Percentiles rank a stretch among this genome's conserved stretches.
These are phyloP conservation scores for Naganishia sp. DNA, from an alignment of 1,284 basidiomycete species.

Conservation along the genomic window DNA sequence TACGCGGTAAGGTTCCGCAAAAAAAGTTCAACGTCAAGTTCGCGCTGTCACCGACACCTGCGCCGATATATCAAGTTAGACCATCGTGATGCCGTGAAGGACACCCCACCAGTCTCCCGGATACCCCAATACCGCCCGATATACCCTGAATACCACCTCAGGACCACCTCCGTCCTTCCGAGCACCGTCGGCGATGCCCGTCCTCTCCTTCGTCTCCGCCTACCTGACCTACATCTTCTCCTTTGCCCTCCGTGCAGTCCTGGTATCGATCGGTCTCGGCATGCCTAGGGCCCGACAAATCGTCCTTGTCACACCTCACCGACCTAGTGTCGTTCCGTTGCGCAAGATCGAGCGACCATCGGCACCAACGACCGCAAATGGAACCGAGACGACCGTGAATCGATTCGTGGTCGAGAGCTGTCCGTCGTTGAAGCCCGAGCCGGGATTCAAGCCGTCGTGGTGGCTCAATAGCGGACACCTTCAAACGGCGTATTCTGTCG, in stretches of 20 bases:
- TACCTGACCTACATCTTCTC: slow-evolving; percentile 21
- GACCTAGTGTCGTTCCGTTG: slow-evolving; percentile 34
- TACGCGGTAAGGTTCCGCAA: not conserved
- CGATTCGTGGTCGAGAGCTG: slow-evolving; percentile 49
- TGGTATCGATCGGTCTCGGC: slow-evolving; percentile 39
- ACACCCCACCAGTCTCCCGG: not conserved
- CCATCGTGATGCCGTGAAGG: not conserved
- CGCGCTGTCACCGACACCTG: not conserved
- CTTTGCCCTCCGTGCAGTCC: slow-evolving; percentile 13
- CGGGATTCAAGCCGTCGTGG: slow-evolving; percentile 52
- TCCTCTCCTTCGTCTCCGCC: slow-evolving; percentile 11
- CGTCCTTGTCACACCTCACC: slow-evolving; percentile 41
- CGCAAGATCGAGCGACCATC: slow-evolving; percentile 1
- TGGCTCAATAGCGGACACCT: slow-evolving; percentile 55
- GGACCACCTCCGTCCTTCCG: not conserved
- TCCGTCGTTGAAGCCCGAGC: slow-evolving; percentile 43
- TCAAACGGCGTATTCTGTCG: slow-evolving; percentile 55
- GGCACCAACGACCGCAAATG: not conserved
- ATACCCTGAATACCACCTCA: not conserved
- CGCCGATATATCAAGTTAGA: not conserved
- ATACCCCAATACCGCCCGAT: not conserved
- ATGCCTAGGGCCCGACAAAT: slow-evolving; percentile 42
- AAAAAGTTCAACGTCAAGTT: not conserved
- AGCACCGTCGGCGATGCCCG: slow-evolving; percentile 16
- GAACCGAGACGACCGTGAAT: slow-evolving; percentile 31